These are phyloP conservation scores for Symmetrospora coprosmae DNA, from an alignment of 768 basidiomycete species.

Conservation along the genomic window DNA sequence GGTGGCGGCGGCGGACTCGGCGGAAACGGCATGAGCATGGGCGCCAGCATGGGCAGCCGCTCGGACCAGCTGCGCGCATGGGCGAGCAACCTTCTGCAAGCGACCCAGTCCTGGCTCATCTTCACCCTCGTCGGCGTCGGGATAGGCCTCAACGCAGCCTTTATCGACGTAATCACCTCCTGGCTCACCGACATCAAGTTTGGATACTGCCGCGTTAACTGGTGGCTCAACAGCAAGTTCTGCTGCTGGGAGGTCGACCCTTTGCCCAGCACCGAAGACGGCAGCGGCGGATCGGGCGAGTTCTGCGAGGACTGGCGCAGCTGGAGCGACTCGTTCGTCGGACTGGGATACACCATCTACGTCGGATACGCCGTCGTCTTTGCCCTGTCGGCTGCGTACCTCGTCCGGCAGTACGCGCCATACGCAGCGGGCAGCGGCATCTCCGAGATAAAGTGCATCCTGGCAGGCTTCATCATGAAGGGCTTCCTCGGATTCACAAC, in stretches of 20 bases:
- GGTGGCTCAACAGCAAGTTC: conserved; percentile 97
- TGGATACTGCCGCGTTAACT: conserved; percentile 88
- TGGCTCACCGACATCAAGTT: conserved; percentile 98
- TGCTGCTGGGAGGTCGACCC: conserved; percentile 91
- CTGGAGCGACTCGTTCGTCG: conserved; percentile 57
- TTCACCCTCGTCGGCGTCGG: conserved; percentile 72
- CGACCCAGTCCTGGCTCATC: conserved; percentile 83
- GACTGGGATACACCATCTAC: conserved; percentile 70
- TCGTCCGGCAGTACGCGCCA: conserved; percentile 74
- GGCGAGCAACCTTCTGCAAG: conserved; percentile 42
- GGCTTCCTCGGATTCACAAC: conserved; percentile 82
- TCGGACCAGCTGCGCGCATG: conserved; percentile 27
- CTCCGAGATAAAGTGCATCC: conserved; percentile 94
- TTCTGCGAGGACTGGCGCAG: conserved; percentile 82
- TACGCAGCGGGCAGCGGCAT: conserved; percentile 98
- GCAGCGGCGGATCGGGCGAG: conserved; percentile 47
- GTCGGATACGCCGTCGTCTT: conserved; percentile 68
- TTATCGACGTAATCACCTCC: conserved; percentile 86
- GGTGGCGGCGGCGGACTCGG: too few relatives aligned
- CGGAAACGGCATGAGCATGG: not conserved
- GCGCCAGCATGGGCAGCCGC: not conserved
- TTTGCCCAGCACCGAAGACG: conserved; percentile 32
- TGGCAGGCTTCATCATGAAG: conserved; percentile 94
- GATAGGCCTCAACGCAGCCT: conserved; percentile 84
- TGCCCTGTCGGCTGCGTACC: conserved; percentile 64